A percentile compares a stretch with the other conserved stretches of the same genome.
These are phyloP conservation scores for Lagenaria siceraria DNA, from an alignment of 306 rosid species.

Conservation along the genomic window DNA sequence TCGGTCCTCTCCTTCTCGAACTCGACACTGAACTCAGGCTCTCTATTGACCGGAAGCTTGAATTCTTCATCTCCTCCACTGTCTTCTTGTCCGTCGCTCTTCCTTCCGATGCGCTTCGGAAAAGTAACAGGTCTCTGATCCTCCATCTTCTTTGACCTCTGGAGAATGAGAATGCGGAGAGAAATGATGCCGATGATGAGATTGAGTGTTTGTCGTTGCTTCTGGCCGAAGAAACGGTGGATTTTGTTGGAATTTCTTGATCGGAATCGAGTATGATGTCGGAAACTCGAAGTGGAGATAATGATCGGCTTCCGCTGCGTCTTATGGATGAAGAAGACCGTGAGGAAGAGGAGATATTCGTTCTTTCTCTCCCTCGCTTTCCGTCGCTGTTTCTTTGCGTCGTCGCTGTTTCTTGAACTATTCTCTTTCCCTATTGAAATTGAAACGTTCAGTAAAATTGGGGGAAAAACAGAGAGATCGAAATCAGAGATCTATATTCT, in stretches of 20 bases:
- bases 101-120: conserved; percentile 89
- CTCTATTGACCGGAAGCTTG: conserved; percentile 70
- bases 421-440: conserved; percentile 25
- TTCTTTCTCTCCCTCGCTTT: conserved; percentile 39
- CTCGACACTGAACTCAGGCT: conserved; percentile 50
- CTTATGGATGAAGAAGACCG: neutral
- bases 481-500: neutral
- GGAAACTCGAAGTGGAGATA: conserved; percentile 66
- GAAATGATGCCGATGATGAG: conserved; percentile 26
- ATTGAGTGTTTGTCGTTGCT: conserved; percentile 16
- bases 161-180: conserved; percentile 52
- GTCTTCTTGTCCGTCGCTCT: conserved; percentile 44
- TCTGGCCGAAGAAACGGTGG: conserved; percentile 23
- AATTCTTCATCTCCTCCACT: conserved; percentile 38
- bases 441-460: neutral
- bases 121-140: conserved; percentile 50
- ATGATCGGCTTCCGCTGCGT: conserved; percentile 55
- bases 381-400: neutral
- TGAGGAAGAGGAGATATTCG: neutral
- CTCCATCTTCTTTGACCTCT: conserved; percentile 64
- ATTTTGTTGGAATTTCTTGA: conserved; percentile 11
- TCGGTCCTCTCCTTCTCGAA: conserved; percentile 45
- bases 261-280: conserved; percentile 32
- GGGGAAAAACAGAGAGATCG: neutral
- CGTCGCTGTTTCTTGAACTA: conserved; percentile 28